Conservation (phyloP, 257 asterid species). For the Solanum chiquidenum region DNA sequence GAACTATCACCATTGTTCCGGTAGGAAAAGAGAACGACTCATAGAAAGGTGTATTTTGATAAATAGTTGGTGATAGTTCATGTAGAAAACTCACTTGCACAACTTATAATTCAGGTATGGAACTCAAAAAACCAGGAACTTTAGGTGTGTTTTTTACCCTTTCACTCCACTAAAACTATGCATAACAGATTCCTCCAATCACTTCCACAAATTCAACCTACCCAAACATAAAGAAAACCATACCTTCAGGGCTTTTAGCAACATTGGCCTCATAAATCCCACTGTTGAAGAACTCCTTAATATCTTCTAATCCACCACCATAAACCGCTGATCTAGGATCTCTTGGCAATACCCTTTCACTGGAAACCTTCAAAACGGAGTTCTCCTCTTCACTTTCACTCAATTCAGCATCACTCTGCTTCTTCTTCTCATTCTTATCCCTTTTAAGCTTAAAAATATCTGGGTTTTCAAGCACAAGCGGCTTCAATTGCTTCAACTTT, state of each 20-base stretch:
- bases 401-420: neutral
- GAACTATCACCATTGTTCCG: neutral
- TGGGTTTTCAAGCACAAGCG: slow-evolving; percentile 64
- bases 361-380: neutral
- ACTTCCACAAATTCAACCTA: neutral
- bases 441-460: slow-evolving; percentile 7
- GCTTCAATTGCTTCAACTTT: slow-evolving; percentile 58
- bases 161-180: neutral
- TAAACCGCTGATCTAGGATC: slow-evolving; percentile 86
- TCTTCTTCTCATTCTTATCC: neutral
- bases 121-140: neutral
- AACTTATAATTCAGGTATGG: neutral
- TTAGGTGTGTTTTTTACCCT: neutral
- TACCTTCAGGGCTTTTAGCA: slow-evolving; percentile 47
- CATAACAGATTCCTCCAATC: neutral
- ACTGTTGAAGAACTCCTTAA: slow-evolving; percentile 54
- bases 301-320: slow-evolving; percentile 78
- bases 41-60: neutral
- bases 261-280: slow-evolving; percentile 39
- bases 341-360: slow-evolving; percentile 60
- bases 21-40: too few relatives aligned
- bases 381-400: slow-evolving; percentile 13
- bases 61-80: neutral
- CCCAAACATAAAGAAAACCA: neutral
- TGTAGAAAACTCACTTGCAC: neutral